Evolutionary conservation across 2,329 filamentous ascomycete genomes (phyloP).

Genomic region (Pseudocercospora cruenta): DNA sequence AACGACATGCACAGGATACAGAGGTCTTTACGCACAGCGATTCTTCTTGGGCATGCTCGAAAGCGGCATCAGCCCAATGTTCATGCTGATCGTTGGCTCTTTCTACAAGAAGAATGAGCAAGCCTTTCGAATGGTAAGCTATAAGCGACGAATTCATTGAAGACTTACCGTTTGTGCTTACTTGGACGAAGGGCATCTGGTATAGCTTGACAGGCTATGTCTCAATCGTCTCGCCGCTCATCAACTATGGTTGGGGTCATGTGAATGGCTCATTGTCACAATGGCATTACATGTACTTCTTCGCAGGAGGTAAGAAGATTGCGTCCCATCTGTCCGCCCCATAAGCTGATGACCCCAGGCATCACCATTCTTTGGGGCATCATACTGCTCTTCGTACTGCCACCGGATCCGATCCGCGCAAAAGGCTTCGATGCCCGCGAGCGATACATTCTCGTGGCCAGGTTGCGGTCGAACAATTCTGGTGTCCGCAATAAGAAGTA

Average conservation of each 20-base stretch:
- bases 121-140: conserved; percentile 31
- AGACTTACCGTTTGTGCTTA: neutral
- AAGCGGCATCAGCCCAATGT: conserved; percentile 43
- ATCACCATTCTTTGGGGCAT: conserved; percentile 49
- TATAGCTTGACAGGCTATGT: conserved; percentile 50
- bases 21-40: conserved; percentile 49
- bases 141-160: neutral
- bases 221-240: conserved; percentile 50
- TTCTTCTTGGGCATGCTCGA: conserved; percentile 63
- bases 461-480: conserved; percentile 36
- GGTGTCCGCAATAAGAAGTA: conserved; percentile 48
- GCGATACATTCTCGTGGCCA: conserved; percentile 35
- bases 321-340: too few relatives aligned
- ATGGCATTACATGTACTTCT: conserved; percentile 40
- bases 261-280: conserved; percentile 39
- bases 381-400: conserved; percentile 45
- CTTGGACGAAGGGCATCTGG: conserved; percentile 11
- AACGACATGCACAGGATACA: conserved; percentile 44
- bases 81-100: conserved; percentile 20
- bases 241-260: conserved; percentile 55
- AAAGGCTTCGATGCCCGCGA: conserved; percentile 45
- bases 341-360: conserved; percentile 10
- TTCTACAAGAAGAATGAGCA: conserved; percentile 37
- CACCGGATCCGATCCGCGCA: conserved; percentile 47
- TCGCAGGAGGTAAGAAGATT: conserved; percentile 37